phyloP scores from a whole-genome alignment of 306 rosid genomes.

The Potentilla sterilis region DNA sequence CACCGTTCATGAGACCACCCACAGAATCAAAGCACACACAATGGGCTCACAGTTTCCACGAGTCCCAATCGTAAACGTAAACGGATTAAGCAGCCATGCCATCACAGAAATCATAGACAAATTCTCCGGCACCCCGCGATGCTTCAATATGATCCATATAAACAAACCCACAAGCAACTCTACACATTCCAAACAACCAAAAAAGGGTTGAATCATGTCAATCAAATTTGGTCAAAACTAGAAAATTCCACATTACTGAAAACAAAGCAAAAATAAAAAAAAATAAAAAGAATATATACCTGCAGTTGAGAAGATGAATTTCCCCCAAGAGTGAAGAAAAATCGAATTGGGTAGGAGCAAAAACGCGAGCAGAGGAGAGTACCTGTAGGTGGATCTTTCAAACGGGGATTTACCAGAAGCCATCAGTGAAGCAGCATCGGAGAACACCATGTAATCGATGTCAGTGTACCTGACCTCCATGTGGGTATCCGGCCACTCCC shows the following conservation, averaged over 20 bases:
- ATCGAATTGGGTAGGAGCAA: conserved; percentile 68
- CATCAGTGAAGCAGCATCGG: conserved; percentile 84
- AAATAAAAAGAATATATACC: conserved; percentile 32
- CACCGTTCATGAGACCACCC: conserved; percentile 96
- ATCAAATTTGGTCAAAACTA: too few relatives aligned
- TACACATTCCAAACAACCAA: conserved; percentile 26
- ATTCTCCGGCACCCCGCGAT: conserved; percentile 75
- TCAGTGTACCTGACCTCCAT: conserved; percentile 92
- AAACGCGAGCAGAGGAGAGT: conserved; percentile 84
- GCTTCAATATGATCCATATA: conserved; percentile 65
- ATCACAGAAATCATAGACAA: conserved; percentile 56
- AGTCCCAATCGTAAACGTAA: conserved; percentile 90
- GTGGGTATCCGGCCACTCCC: conserved; percentile 94
- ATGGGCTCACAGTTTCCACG: conserved; percentile 93
- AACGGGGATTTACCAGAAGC: conserved; percentile 80
- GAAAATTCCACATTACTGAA: not conserved
- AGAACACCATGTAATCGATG: conserved; percentile 82
- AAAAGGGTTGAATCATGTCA: not conserved
- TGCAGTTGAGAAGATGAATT: conserved; percentile 79
- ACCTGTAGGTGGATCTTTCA: conserved; percentile 77
- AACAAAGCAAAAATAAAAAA: not conserved
- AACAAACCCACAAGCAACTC: conserved; percentile 88
- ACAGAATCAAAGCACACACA: conserved; percentile 81
- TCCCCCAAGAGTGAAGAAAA: conserved; percentile 80
- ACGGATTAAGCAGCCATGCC: conserved; percentile 85